These are phyloP conservation scores for Suhomyces atakaporum DNA, from an alignment of 1,139 yeast species.

Conservation along the genomic window DNA sequence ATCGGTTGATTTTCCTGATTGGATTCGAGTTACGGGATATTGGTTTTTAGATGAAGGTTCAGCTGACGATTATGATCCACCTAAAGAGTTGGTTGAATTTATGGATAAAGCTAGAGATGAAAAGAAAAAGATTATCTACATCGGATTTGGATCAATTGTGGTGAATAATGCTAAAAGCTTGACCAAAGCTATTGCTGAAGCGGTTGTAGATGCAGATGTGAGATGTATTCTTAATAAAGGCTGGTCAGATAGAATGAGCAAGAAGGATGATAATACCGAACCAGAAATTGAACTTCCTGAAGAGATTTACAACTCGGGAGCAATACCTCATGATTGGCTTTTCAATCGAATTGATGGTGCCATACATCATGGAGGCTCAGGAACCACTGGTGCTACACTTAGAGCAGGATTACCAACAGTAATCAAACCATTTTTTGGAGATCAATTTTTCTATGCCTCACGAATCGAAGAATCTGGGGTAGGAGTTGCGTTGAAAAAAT, in stretches of 20 bases:
- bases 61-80: conserved; percentile 61
- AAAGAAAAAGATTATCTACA: conserved; percentile 73
- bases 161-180: conserved; percentile 78
- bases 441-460: conserved; percentile 87
- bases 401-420: conserved; percentile 87
- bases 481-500: conserved; percentile 71
- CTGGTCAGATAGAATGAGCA: conserved; percentile 78
- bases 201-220: conserved; percentile 77
- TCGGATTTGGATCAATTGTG: conserved; percentile 95
- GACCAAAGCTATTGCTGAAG: conserved; percentile 75
- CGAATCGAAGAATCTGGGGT: conserved; percentile 88
- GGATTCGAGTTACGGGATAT: conserved; percentile 94
- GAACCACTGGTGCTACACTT: conserved; percentile 91
- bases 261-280: conserved; percentile 30
- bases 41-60: conserved; percentile 86
- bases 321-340: conserved; percentile 92
- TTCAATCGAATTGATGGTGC: conserved; percentile 89
- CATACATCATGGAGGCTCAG: conserved; percentile 97
- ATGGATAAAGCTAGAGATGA: conserved; percentile 62
- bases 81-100: conserved; percentile 58
- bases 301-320: conserved; percentile 66
- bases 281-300: conserved; percentile 65
- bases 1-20: conserved; percentile 88
- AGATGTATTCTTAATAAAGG: conserved; percentile 89
- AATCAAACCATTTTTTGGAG: conserved; percentile 94